These are phyloP conservation scores for Aspergillus texensis DNA, from an alignment of 2,329 filamentous ascomycete genomes.

Conservation along the genomic window DNA sequence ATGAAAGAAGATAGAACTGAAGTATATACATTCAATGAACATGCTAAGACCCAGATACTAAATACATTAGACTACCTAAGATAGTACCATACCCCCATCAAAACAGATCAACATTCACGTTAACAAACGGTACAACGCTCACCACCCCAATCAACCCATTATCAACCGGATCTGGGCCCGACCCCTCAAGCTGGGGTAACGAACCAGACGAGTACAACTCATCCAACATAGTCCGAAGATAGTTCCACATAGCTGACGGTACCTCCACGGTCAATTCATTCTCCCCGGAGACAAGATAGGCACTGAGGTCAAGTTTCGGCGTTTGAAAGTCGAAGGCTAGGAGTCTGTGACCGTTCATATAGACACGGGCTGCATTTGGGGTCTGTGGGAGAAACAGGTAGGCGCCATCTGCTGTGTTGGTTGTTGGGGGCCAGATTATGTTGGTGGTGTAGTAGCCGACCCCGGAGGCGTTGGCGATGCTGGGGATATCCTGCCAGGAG, in stretches of 20 bases:
- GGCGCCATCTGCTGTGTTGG: conserved; percentile 15
- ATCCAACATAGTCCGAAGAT: conserved; percentile 17
- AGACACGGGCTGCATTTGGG: conserved; percentile 16
- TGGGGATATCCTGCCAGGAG: conserved; percentile 23
- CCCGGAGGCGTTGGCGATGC: conserved; percentile 21
- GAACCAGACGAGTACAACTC: conserved; percentile 11
- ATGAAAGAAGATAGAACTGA: too few species aligned
- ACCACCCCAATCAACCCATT: conserved; percentile 20
- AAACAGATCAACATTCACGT: not conserved
- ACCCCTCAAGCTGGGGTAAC: not conserved
- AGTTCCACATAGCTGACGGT: conserved; percentile 26
- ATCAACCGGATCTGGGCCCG: conserved; percentile 7
- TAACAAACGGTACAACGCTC: conserved; percentile 14
- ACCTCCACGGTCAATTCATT: conserved; percentile 20
- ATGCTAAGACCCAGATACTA: not conserved
- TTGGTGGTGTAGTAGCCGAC: conserved; percentile 24
- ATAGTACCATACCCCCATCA: not conserved
- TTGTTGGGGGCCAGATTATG: conserved; percentile 17
- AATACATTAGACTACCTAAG: not conserved
- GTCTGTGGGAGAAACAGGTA: conserved; percentile 23
- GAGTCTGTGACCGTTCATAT: conserved; percentile 21
- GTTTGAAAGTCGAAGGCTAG: conserved; percentile 19
- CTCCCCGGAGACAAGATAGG: conserved; percentile 12
- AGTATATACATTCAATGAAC: too few species aligned
- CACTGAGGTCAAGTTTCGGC: conserved; percentile 14